Evolutionary conservation across 2,329 filamentous ascomycete genomes (phyloP), one percentile per base, ranked within the genome.

Genomic region (Mycogone perniciosa): DNA sequence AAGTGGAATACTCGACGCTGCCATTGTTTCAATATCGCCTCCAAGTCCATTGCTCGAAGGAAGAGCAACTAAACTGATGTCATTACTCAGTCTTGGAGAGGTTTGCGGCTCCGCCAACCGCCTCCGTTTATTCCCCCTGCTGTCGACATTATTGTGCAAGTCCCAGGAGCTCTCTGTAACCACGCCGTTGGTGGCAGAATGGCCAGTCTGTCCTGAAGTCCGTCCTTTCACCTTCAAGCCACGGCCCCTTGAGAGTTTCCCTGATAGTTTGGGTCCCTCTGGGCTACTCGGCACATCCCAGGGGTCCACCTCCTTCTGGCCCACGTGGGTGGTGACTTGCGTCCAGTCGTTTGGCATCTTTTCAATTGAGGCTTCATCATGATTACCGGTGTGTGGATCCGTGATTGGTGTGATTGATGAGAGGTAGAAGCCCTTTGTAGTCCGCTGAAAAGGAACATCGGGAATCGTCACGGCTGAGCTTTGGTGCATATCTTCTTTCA

Each of bases 221-320:
- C 35, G 37, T 40, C 40, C 45, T 42, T 5, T 41, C 30, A 10
- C 27, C 11, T 27, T 31, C 10, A 3, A 27, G 20, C 34, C 26
- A 11, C 40, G 29, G 38, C 41, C 10, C 29, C 50, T 43, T 46
- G 48, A 20, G 31, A 38, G 54, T 10, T 8, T 45, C 29, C 44
- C 50, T 46, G 7, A 29, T 7, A 27, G 5, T 9, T 39, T 41
- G 9, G 37, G 29, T 8, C 26, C 54, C 29, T 66, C 67, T 5
- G 71, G 67, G 41, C 73, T 76, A 54, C 68, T 71, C 0, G 73
- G 73, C 4, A 77, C 66, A 35, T 74, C 73, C 69, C 73, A 77
- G 6, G 62, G 58, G 46, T 74, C 71, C 45, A 33, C 37, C 33
- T 27, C 27, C 20, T 42, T 27, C 31, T n/a, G 31, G 26, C 20